These are phyloP conservation scores for Fimicolochytrium jonesii DNA, from an alignment of 192 early-diverging fungal species.

Conservation along the genomic window DNA sequence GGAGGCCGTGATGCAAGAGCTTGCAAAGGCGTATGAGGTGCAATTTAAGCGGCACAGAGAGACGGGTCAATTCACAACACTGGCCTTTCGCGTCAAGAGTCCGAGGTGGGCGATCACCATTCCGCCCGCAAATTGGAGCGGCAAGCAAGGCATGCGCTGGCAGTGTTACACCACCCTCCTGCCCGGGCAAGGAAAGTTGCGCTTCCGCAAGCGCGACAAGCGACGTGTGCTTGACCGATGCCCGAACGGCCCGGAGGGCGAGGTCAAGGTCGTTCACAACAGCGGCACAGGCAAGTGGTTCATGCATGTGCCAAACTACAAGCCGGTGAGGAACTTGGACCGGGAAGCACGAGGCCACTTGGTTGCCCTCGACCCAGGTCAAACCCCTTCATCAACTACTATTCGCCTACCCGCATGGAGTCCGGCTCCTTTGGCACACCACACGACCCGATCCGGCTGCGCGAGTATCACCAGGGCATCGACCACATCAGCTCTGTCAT, in stretches of 20 bases:
- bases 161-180: background rate
- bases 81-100: too few relatives aligned
- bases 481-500: background rate
- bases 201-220: conserved; percentile 1
- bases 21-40: too few relatives aligned
- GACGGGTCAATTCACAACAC: too few relatives aligned
- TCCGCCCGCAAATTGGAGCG: background rate
- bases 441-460: background rate
- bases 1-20: too few relatives aligned
- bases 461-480: background rate
- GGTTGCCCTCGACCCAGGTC: conserved; percentile 2
- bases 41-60: too few relatives aligned
- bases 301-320: too few relatives aligned
- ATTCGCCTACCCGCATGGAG: conserved; percentile 6
- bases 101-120: conserved; percentile 9
- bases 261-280: too few relatives aligned
- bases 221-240: background rate
- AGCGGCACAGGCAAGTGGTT: too few relatives aligned
- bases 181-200: background rate
- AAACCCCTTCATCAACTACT: conserved; percentile 7
- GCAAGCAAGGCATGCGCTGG: background rate
- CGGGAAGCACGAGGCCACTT: background rate
- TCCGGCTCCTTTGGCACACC: conserved; percentile 9
- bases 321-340: too few relatives aligned
- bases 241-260: conserved; percentile 9